Conservation (phyloP, 2,329 filamentous ascomycete species). For the Phaeosphaeriaceae sp. region DNA sequence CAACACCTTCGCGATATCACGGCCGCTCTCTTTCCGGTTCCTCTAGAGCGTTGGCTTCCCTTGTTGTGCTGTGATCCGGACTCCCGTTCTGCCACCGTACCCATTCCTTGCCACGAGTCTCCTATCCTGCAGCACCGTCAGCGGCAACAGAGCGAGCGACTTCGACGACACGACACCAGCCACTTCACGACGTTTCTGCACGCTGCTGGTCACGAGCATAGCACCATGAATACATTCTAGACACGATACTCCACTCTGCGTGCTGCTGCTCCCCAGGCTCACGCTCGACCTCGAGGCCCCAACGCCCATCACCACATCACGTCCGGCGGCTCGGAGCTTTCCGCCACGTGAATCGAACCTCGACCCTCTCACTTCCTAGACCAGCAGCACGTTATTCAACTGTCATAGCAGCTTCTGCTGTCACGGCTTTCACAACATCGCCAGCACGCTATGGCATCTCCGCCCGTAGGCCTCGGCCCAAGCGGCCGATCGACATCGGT, state of each 20-base stretch:
- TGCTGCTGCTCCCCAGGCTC: slow-evolving; percentile 12
- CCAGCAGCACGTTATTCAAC: not conserved
- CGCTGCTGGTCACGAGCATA: slow-evolving; percentile 7
- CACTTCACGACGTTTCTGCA: slow-evolving; percentile 5
- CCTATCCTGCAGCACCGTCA: slow-evolving; percentile 5
- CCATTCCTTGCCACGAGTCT: not conserved
- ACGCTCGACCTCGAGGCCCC: slow-evolving; percentile 15
- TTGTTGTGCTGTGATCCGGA: not conserved
- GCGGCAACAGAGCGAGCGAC: slow-evolving; percentile 5
- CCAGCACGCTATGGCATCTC: slow-evolving; percentile 38
- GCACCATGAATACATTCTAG: slow-evolving; percentile 19
- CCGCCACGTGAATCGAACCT: slow-evolving; percentile 5
- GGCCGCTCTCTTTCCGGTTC: not conserved
- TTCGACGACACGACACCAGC: slow-evolving; percentile 3
- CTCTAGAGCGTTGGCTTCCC: not conserved
- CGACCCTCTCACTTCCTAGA: not conserved
- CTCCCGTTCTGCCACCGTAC: not conserved
- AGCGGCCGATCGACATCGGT: slow-evolving; percentile 35
- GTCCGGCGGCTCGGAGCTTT: slow-evolving; percentile 7
- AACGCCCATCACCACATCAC: slow-evolving; percentile 13
- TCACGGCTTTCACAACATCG: not conserved
- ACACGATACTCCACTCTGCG: slow-evolving; percentile 5
- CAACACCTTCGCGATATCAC: slow-evolving; percentile 1
- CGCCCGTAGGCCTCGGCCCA: slow-evolving; percentile 27
- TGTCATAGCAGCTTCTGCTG: not conserved